phyloP scores from a whole-genome alignment of 495 filamentous ascomycete species.

The Chaetomium fimeti region DNA sequence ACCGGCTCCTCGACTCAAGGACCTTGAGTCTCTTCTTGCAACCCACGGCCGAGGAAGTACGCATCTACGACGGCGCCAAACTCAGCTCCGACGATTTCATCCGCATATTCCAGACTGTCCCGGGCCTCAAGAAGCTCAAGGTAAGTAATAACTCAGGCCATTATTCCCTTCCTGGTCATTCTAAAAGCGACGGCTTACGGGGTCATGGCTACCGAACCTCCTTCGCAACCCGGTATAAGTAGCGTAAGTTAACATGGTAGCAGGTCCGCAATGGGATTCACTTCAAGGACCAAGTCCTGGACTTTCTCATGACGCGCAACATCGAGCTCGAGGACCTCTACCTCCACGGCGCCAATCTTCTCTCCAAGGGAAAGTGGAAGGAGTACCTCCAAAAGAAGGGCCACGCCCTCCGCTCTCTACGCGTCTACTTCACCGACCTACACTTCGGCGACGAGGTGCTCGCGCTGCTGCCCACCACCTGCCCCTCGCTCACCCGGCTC shows the following conservation, averaged over 20 bases:
- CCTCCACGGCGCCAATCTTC: slow-evolving; percentile 74
- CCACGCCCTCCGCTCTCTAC: slow-evolving; percentile 59
- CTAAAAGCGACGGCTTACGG: neutral
- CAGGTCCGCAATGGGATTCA: slow-evolving; percentile 73
- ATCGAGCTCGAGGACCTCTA: slow-evolving; percentile 60
- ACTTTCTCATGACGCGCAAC: slow-evolving; percentile 72
- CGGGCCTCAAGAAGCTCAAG: slow-evolving; percentile 64
- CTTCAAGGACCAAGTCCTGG: slow-evolving; percentile 76
- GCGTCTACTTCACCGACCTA: slow-evolving; percentile 72
- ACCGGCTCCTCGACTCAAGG: slow-evolving; percentile 64
- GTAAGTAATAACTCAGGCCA: neutral
- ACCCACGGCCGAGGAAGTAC: slow-evolving; percentile 61
- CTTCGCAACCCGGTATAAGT: neutral
- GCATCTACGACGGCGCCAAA: slow-evolving; percentile 76
- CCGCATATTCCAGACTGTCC: slow-evolving; percentile 73
- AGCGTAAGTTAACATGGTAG: neutral
- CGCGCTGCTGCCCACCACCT: slow-evolving; percentile 52
- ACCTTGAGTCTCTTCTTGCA: slow-evolving; percentile 79
- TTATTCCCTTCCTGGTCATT: neutral
- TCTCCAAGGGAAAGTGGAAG: slow-evolving; percentile 69
- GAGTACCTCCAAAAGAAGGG: slow-evolving; percentile 63
- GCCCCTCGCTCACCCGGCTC: slow-evolving; percentile 64
- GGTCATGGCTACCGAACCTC: neutral
- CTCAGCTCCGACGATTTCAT: slow-evolving; percentile 72
- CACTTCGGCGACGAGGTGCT: slow-evolving; percentile 56